Evolutionary conservation across 441 rosid genomes (phyloP).

Genomic region (Eugenia klotzschiana): DNA sequence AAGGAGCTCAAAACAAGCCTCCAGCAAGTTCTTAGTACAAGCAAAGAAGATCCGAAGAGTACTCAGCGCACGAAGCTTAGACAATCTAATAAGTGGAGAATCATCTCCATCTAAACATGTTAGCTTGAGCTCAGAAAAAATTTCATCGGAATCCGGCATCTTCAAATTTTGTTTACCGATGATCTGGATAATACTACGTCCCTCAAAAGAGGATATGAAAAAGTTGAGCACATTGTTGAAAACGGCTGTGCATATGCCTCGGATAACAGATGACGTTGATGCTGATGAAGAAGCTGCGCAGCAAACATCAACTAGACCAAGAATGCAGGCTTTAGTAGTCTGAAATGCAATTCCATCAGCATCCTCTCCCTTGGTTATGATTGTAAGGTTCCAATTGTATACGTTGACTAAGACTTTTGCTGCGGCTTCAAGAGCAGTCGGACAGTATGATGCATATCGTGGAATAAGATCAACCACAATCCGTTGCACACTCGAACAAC

Average conservation of each 20-base stretch:
- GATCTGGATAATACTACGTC: constrained; percentile 36
- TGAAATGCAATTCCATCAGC: constrained; percentile 59
- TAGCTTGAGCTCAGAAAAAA: constrained; percentile 46
- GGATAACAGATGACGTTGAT: constrained; percentile 30
- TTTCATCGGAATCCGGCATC: constrained; percentile 37
- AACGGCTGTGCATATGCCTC: constrained; percentile 52
- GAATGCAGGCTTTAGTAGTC: constrained; percentile 70
- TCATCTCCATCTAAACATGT: constrained; percentile 43
- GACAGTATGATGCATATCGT: constrained; percentile 66
- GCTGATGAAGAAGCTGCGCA: constrained; percentile 41
- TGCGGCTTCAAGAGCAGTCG: constrained; percentile 69
- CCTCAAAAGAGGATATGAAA: constrained; percentile 43
- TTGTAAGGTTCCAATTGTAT: constrained; percentile 46
- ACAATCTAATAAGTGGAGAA: constrained; percentile 35
- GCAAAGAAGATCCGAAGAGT: constrained; percentile 49
- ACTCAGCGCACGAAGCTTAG: constrained; percentile 44
- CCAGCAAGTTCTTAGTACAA: constrained; percentile 52
- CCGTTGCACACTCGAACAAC: constrained; percentile 79
- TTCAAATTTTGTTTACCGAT: constrained; percentile 38
- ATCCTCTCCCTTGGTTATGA: constrained; percentile 44
- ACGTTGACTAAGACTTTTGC: constrained; percentile 46
- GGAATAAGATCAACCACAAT: constrained; percentile 81
- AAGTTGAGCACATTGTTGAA: constrained; percentile 59
- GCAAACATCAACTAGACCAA: constrained; percentile 78
- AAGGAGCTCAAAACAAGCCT: constrained; percentile 66